These are phyloP conservation scores for Eremochloa ophiuroides DNA, from an alignment of 176 grass and related monocot genomes.

Conservation along the genomic window DNA sequence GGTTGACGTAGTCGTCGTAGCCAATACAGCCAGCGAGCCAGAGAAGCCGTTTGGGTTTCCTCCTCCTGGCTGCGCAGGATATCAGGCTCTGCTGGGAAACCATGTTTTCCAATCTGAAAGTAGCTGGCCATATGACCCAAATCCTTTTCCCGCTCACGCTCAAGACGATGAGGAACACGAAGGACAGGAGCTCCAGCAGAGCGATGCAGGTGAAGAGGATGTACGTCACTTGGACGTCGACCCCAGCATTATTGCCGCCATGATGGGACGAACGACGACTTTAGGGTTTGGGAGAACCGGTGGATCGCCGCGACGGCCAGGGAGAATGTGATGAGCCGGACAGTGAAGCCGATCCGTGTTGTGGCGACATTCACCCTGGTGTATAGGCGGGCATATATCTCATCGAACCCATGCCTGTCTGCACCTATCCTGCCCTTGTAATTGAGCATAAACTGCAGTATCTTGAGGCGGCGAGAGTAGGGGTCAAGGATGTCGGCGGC, in stretches of 20 bases:
- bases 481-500: neutral
- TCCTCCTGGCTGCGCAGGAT: neutral
- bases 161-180: neutral
- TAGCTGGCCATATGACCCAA: neutral
- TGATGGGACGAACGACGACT: too few species aligned
- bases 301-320: neutral
- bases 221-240: neutral
- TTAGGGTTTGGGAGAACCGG: neutral
- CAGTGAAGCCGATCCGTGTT: rapidly evolving
- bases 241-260: neutral
- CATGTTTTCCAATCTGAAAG: neutral
- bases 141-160: rapidly evolving
- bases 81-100: neutral
- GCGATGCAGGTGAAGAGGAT: neutral
- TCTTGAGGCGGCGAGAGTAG: neutral
- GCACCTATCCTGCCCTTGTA: too few species aligned
- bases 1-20: neutral
- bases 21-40: neutral
- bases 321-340: neutral
- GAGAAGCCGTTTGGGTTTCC: neutral
- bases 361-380: neutral
- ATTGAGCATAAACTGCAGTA: neutral
- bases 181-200: neutral
- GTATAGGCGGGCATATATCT: neutral
- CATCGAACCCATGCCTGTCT: neutral